These are phyloP conservation scores for Aspergillus ochraceoroseus DNA, from an alignment of 2,329 filamentous ascomycete genomes.

Conservation along the genomic window DNA sequence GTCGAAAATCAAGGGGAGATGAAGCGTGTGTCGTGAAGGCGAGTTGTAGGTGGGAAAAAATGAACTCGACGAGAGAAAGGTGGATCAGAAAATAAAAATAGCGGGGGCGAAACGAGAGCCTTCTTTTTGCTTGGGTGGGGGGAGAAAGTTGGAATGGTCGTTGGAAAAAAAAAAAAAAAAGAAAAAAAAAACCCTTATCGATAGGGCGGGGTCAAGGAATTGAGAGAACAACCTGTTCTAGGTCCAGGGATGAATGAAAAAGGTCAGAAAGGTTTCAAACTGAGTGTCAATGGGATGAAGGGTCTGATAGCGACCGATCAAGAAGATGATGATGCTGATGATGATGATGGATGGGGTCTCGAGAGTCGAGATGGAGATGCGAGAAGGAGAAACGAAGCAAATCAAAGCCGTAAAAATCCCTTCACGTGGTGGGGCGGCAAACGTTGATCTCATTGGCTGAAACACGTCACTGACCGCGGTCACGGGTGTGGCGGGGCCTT, in stretches of 20 bases:
- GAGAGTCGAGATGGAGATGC: no score
- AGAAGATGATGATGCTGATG: no score
- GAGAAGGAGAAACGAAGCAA: no score
- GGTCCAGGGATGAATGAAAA: background rate
- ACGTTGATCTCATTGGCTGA: conserved; percentile 21
- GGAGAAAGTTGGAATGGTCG: conserved; percentile 21
- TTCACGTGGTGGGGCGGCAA: conserved; percentile 24
- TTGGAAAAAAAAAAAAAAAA: conserved; percentile 22
- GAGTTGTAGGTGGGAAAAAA: conserved; percentile 24
- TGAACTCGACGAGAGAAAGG: conserved; percentile 30
- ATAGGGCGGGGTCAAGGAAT: conserved; percentile 24
- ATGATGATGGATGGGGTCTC: no score
- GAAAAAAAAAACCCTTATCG: conserved; percentile 42
- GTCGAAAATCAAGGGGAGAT: conserved; percentile 19
- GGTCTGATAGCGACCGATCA: no score
- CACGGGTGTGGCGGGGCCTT: conserved; percentile 21
- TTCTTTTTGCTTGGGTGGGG: conserved; percentile 10
- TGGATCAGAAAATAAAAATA: conserved; percentile 29
- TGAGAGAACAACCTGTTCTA: no score
- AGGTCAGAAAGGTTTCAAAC: background rate
- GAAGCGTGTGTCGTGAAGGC: conserved; percentile 22
- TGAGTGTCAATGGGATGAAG: no score
- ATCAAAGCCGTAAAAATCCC: no score
- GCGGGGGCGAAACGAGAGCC: conserved; percentile 26
- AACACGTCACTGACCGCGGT: conserved; percentile 29